Evolutionary conservation across 2,329 filamentous ascomycete species (phyloP).

Genomic region (Fusarium sp.): DNA sequence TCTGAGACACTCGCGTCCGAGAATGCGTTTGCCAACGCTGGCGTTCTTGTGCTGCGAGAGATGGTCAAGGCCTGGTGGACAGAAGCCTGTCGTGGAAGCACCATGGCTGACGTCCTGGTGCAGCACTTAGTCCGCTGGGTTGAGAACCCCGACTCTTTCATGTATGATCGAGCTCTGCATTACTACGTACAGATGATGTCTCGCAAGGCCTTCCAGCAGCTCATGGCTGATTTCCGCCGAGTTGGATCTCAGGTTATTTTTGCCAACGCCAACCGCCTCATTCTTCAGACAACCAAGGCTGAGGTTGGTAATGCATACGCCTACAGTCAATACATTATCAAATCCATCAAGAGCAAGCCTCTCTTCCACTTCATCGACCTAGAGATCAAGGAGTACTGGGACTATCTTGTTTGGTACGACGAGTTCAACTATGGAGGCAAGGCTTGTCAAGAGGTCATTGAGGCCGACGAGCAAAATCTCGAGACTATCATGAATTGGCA

Average conservation of each 20-base stretch:
- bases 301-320: slow-evolving; percentile 97
- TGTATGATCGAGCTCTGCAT: slow-evolving; percentile 94
- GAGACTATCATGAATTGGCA: slow-evolving; percentile 99
- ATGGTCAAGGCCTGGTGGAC: slow-evolving; percentile 99
- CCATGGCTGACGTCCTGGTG: slow-evolving; percentile 97
- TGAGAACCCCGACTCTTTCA: slow-evolving; percentile 89
- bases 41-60: slow-evolving; percentile 89
- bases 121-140: slow-evolving; percentile 98
- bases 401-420: slow-evolving; percentile 98
- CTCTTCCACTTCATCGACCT: slow-evolving; percentile 98
- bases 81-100: slow-evolving; percentile 89
- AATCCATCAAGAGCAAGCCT: slow-evolving; percentile 95
- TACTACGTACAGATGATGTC: slow-evolving; percentile 99
- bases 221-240: slow-evolving; percentile 96
- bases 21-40: slow-evolving; percentile 92
- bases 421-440: slow-evolving; percentile 99
- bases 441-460: slow-evolving; percentile 85
- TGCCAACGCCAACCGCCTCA: slow-evolving; percentile 87
- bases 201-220: slow-evolving; percentile 93
- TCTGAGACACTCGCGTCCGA: slow-evolving; percentile 78
- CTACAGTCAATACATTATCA: slow-evolving; percentile 97
- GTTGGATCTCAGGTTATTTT: slow-evolving; percentile 98
- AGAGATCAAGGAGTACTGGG: slow-evolving; percentile 99
- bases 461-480: slow-evolving; percentile 78
- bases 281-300: slow-evolving; percentile 95